A percentile compares a stretch with the other conserved stretches of the same genome.
Evolutionary conservation across 768 basidiomycete genomes (phyloP).

Genomic region (Auriscalpium orientale): DNA sequence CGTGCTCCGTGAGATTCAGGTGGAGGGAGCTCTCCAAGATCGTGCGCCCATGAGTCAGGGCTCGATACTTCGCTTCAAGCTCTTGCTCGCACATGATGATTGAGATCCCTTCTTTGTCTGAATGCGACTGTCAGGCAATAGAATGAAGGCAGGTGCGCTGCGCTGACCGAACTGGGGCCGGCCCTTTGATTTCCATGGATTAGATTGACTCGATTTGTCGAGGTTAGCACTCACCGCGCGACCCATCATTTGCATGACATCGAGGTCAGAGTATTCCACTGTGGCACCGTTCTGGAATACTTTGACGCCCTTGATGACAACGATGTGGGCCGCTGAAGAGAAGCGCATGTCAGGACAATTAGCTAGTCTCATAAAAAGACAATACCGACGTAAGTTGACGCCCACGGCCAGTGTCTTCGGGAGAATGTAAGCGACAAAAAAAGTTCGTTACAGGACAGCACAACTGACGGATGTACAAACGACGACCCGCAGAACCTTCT

Average conservation of each 20-base stretch:
- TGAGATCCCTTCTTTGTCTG: slow-evolving; percentile 78
- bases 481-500: slow-evolving; percentile 56
- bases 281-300: slow-evolving; percentile 62
- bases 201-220: background rate
- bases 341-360: background rate
- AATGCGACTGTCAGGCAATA: background rate
- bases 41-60: slow-evolving; percentile 62
- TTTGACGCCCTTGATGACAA: slow-evolving; percentile 88
- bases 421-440: slow-evolving; percentile 3
- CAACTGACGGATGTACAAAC: slow-evolving; percentile 74
- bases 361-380: background rate
- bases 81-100: slow-evolving; percentile 76
- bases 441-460: background rate
- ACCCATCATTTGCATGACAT: slow-evolving; percentile 95
- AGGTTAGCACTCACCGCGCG: slow-evolving; percentile 55
- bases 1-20: slow-evolving; percentile 75
- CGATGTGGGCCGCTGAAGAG: slow-evolving; percentile 76
- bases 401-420: slow-evolving; percentile 88
- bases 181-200: slow-evolving; percentile 40
- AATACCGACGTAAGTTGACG: slow-evolving; percentile 78
- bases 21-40: slow-evolving; percentile 84
- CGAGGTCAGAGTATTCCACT: slow-evolving; percentile 85
- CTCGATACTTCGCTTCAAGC: slow-evolving; percentile 63
- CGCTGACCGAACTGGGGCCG: slow-evolving; percentile 79
- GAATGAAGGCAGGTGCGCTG: background rate